A percentile compares a stretch with the other conserved stretches of the same genome.
Evolutionary conservation across 345 rosid genomes (phyloP).

Genomic region (Melaleuca quinquenervia): DNA sequence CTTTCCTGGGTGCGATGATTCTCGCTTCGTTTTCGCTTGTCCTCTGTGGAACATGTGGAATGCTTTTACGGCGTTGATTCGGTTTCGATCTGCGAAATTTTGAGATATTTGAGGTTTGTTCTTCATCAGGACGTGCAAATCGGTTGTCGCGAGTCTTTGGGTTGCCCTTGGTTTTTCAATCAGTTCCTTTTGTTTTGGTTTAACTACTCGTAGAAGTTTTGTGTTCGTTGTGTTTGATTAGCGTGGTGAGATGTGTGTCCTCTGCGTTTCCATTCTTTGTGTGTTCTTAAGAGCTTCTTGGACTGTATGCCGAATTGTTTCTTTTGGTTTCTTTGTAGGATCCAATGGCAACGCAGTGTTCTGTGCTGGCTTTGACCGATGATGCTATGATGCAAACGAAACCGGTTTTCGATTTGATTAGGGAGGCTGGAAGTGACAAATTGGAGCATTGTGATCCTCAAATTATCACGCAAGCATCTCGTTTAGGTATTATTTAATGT

Average conservation of each 20-base stretch:
- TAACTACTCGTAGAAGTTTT: background rate
- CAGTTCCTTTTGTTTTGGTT: background rate
- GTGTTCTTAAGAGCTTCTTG: background rate
- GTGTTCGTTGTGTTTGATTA: background rate
- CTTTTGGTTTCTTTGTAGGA: slow-evolving; percentile 11
- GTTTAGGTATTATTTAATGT: slow-evolving; percentile 22
- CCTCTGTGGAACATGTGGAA: background rate
- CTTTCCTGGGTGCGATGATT: background rate
- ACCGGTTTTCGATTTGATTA: slow-evolving; percentile 17
- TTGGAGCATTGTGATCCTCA: slow-evolving; percentile 29
- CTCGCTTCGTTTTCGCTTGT: background rate
- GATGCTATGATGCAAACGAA: slow-evolving; percentile 19
- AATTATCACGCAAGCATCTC: slow-evolving; percentile 51
- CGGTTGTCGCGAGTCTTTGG: background rate
- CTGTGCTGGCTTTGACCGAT: slow-evolving; percentile 31
- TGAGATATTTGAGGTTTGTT: background rate
- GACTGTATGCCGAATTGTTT: background rate
- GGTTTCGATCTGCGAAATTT: background rate
- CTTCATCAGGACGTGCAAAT: background rate
- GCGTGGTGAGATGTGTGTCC: background rate
- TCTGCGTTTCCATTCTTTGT: background rate
- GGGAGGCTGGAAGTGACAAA: slow-evolving; percentile 22
- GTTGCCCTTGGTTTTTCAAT: background rate
- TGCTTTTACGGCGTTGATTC: background rate
- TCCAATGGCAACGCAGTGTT: background rate